Base-by-base conservation (phyloP, 1,284 basidiomycete genomes). In the Melampsora americana region DNA sequence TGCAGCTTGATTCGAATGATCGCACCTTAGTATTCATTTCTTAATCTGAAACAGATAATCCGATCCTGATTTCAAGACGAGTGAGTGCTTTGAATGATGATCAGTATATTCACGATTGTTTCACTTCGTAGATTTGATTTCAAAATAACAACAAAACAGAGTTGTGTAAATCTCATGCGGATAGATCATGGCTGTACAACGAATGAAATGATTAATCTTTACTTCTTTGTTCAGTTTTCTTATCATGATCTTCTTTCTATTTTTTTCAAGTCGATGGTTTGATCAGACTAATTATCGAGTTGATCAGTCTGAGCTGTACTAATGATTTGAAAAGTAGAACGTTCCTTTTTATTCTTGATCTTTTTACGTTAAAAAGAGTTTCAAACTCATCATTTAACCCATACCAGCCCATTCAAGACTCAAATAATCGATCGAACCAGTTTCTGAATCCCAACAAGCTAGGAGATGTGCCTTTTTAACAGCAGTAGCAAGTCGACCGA, bases 391-490 rank as follows among this genome's bases (percentile, higher is more conserved):
- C 44, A 56, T 12, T 75, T 66, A 75, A 42, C 73, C 73, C 73
- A 75, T 75, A 7, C 66, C 73, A 39, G 73, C 73, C 73, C 73
- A 75, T 60, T 75, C 73, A 32, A 75, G 66, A 64, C 73, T 75
- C 44, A 75, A 61, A 44, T 60, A 75, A 7, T 64, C 28, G 20
- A 68, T 56, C 18, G 66, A 39, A 44, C 67, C 30, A 14, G 32
- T 68, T 12, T 28, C 23, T 44, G 66, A 35, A 66, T 75, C 73
- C 73, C 73, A 75, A 62, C 89, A 88, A 80, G 93, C 96, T 6
- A 99, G 82, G 39, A 99, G 83, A 82, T 98, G 95, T 0, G 93
- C 89, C 84, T 99, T 99, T 83, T 98, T 99, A 3, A 96, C 98
- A 0, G 92, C 95, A 0, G 96, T 99, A 0, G 95, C 96, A 56